These are phyloP conservation scores for Prunus mongolica DNA, from an alignment of 306 rosid species.

Conservation along the genomic window DNA sequence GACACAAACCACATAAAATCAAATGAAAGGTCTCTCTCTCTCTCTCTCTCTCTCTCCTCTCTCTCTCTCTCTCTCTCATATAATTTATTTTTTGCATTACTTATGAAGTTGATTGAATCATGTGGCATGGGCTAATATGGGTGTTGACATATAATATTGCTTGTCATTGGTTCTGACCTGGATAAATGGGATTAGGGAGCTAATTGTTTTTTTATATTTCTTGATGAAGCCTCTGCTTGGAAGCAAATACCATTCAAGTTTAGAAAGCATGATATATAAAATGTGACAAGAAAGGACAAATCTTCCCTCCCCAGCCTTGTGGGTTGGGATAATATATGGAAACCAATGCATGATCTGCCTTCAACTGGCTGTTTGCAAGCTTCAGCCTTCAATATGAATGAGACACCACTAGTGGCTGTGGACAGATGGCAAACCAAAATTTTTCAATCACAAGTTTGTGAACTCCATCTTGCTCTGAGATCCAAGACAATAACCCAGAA, in stretches of 20 bases:
- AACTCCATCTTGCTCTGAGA: background rate
- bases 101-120: background rate
- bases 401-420: background rate
- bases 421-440: too few species aligned
- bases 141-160: conserved; percentile 2
- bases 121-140: background rate
- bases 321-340: background rate
- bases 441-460: too few species aligned
- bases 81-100: background rate
- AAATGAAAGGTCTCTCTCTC: background rate
- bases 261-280: background rate
- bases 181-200: background rate
- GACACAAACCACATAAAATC: background rate
- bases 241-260: background rate
- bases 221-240: background rate
- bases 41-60: background rate
- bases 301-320: background rate
- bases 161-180: conserved; percentile 5
- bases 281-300: background rate
- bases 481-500: background rate
- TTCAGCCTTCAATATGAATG: background rate
- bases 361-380: background rate
- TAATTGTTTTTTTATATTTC: background rate
- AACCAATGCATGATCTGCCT: conserved; percentile 1
- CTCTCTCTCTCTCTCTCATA: background rate